Evolutionary conservation across 2,329 filamentous ascomycete genomes (phyloP).

Genomic region (Alternaria viburni): DNA sequence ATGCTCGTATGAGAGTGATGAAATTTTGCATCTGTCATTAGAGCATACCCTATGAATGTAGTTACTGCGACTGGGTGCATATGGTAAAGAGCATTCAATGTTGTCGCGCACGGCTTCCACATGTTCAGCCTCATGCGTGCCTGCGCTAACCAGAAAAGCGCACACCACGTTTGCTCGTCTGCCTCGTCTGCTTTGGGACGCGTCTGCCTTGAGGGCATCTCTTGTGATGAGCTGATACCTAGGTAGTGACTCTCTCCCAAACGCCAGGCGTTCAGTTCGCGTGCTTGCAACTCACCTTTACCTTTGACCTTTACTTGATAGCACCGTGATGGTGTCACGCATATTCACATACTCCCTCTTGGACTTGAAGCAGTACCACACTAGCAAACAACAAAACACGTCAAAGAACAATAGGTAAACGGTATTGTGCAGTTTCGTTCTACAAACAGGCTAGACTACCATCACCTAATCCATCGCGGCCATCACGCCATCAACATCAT

Average conservation of each 20-base stretch:
- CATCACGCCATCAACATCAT: conserved; percentile 9
- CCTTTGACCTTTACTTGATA: background rate
- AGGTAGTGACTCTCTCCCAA: background rate
- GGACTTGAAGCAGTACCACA: background rate
- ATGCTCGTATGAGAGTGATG: background rate
- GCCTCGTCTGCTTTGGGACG: conserved; percentile 3
- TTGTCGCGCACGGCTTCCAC: background rate
- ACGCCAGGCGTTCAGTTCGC: background rate
- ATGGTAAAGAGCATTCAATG: background rate
- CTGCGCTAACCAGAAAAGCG: conserved; percentile 4
- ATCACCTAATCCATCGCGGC: background rate
- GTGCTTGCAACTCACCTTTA: background rate
- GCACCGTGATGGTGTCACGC: background rate
- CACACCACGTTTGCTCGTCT: background rate
- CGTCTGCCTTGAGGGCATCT: conserved; percentile 5
- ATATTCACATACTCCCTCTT: background rate
- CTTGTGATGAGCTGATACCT: background rate
- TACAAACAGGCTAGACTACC: conserved; percentile 7
- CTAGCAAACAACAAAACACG: background rate
- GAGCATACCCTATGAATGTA: background rate
- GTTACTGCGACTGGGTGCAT: background rate
- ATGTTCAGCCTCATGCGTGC: background rate
- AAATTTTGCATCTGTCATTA: background rate
- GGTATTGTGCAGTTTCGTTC: background rate
- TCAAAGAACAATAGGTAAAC: background rate